Conservation (phyloP, 129 eudicot genomes). For the Glebionis coronaria region DNA sequence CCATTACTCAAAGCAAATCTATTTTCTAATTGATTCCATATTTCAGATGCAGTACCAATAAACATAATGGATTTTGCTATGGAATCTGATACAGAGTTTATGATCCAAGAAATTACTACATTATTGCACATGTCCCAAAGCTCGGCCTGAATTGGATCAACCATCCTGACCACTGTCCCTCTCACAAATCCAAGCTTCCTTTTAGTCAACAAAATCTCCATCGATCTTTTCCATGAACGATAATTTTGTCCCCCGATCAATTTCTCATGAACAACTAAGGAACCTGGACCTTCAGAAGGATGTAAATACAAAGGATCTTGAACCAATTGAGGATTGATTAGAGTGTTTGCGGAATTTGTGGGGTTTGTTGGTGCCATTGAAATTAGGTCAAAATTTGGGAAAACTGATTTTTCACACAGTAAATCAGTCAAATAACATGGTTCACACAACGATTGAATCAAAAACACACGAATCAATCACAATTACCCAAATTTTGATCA, state of each 20-base stretch:
- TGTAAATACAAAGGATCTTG: not conserved
- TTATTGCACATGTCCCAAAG: not conserved
- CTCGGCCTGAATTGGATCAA: not conserved
- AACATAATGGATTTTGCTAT: too few species aligned
- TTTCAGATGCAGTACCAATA: too few species aligned
- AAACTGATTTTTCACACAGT: too few species aligned
- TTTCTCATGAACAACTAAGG: not conserved
- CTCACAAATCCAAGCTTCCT: not conserved
- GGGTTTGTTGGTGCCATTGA: too few species aligned
- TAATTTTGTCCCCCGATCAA: not conserved
- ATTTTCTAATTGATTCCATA: not conserved
- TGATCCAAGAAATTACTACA: not conserved
- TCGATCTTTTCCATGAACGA: not conserved
- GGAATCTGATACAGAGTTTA: not conserved
- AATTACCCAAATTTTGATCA: too few species aligned
- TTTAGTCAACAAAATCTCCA: not conserved
- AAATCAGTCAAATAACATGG: too few species aligned
- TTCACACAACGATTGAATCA: too few species aligned
- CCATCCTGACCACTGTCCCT: not conserved
- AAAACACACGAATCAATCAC: too few species aligned
- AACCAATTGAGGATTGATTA: not conserved
- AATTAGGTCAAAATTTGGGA: too few species aligned
- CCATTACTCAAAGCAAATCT: not conserved
- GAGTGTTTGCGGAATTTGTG: too few species aligned
- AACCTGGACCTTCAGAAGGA: not conserved